A percentile compares a stretch with the other conserved stretches of the same genome.
Evolutionary conservation across 225 moss, liverwort and hornwort species (phyloP).

Genomic region (Polytrichum formosum): DNA sequence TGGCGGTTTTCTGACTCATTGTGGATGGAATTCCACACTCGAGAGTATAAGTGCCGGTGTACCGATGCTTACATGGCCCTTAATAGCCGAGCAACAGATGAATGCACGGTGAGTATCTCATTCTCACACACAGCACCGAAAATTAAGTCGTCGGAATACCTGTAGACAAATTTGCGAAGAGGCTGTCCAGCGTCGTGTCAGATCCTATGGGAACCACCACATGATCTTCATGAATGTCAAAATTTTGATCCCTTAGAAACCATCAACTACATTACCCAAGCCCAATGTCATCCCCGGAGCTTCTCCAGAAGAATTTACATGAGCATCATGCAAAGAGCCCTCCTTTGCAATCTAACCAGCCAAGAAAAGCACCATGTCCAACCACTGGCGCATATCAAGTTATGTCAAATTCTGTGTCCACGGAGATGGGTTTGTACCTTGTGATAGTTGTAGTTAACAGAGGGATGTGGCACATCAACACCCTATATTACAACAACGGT

Average conservation of each 20-base stretch:
- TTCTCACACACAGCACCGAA: neutral
- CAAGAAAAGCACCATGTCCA: neutral
- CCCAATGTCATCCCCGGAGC: too few relatives aligned
- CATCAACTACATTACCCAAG: too few relatives aligned
- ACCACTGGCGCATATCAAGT: neutral
- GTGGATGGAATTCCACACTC: conserved; percentile 49
- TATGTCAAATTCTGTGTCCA: too few relatives aligned
- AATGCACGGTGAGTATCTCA: conserved; percentile 7
- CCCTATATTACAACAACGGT: too few relatives aligned
- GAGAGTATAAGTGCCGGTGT: conserved; percentile 6
- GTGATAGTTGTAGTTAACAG: too few relatives aligned
- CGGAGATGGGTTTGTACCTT: too few relatives aligned
- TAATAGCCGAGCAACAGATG: conserved; percentile 5
- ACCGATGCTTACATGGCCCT: conserved; percentile 9
- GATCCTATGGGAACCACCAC: neutral
- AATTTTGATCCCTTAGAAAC: too few relatives aligned
- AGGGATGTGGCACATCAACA: too few relatives aligned
- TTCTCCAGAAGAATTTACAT: too few relatives aligned
- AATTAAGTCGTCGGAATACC: neutral
- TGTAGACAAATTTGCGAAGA: neutral
- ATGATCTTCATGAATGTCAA: neutral
- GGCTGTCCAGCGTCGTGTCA: neutral
- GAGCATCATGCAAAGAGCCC: too few relatives aligned
- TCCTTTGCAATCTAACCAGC: too few relatives aligned
- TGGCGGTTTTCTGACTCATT: conserved; percentile 43